A percentile compares a stretch with the other conserved stretches of the same genome.
Conservation (phyloP, 306 rosid genomes). For the Chamaecrista fasciculata region DNA sequence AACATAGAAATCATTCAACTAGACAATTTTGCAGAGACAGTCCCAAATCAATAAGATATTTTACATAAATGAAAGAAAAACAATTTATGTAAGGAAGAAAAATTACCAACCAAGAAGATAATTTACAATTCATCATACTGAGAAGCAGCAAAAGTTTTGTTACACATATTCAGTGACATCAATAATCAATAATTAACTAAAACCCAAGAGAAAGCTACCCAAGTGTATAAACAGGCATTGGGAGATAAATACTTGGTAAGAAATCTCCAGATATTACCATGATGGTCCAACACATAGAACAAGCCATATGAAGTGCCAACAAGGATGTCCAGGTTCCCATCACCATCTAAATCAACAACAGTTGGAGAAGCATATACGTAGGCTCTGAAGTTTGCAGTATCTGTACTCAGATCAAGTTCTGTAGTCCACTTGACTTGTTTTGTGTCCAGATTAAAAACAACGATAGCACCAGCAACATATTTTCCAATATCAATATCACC, state of each 20-base stretch:
- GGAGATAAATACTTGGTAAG: not conserved
- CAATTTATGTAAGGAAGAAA: not conserved
- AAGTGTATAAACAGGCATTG: constrained; percentile 1
- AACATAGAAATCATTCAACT: constrained; percentile 13
- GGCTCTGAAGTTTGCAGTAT: constrained; percentile 64
- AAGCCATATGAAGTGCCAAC: constrained; percentile 94
- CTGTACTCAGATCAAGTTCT: constrained; percentile 90
- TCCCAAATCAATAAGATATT: not conserved
- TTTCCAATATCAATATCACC: constrained; percentile 88
- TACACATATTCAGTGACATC: not conserved
- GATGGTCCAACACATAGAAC: constrained; percentile 93
- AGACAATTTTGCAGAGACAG: not conserved
- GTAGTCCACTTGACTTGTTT: constrained; percentile 94
- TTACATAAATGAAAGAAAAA: not conserved
- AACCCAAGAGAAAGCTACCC: constrained; percentile 14
- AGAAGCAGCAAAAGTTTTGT: not conserved
- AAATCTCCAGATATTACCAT: constrained; percentile 49
- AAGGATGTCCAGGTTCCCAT: constrained; percentile 90
- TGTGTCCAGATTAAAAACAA: constrained; percentile 88
- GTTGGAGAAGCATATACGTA: constrained; percentile 89
- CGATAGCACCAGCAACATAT: constrained; percentile 90
- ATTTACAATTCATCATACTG: not conserved
- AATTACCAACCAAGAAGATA: not conserved
- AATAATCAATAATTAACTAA: constrained; percentile 6
- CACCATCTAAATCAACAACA: constrained; percentile 94